Evolutionary conservation across 73 alveolate species (phyloP).

Genomic region (Uronychia binucleata): DNA sequence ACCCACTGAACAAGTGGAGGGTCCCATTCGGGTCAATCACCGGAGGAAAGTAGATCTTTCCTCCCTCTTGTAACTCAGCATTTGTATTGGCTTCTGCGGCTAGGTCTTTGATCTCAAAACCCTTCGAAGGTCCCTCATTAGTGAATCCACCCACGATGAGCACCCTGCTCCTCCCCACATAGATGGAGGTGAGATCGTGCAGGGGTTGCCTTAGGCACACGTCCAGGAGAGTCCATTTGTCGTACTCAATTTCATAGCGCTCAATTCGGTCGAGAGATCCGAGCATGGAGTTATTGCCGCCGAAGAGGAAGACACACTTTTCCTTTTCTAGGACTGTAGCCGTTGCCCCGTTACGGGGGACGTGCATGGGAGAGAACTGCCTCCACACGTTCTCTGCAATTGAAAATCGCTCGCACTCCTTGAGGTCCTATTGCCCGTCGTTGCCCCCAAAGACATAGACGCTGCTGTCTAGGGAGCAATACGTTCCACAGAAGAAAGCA

Average conservation of each 20-base stretch:
- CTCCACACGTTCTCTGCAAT: constrained; percentile 64
- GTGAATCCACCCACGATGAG: constrained; percentile 62
- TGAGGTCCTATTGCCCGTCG: constrained; percentile 36
- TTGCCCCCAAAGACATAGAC: constrained; percentile 69
- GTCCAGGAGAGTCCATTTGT: constrained; percentile 57
- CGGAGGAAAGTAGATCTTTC: constrained; percentile 56
- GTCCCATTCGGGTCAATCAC: constrained; percentile 36
- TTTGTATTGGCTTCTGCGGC: constrained; percentile 33
- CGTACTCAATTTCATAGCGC: constrained; percentile 66
- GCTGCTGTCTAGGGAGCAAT: constrained; percentile 42
- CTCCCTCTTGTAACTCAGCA: constrained; percentile 33
- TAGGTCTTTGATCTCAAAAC: constrained; percentile 49
- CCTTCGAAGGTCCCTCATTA: constrained; percentile 26
- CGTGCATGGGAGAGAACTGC: constrained; percentile 50
- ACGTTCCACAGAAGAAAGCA: constrained; percentile 60
- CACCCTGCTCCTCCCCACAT: constrained; percentile 45
- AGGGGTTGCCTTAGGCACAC: constrained; percentile 36
- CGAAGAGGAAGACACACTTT: constrained; percentile 47
- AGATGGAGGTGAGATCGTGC: constrained; percentile 48
- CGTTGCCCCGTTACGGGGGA: constrained; percentile 51
- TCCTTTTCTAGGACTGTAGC: constrained; percentile 26
- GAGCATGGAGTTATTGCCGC: constrained; percentile 53
- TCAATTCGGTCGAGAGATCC: constrained; percentile 57
- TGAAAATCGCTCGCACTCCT: constrained; percentile 44
- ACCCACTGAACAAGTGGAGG: constrained; percentile 35